Conservation (phyloP, 2,329 filamentous ascomycete species). For the Botryosphaeria agaves region DNA sequence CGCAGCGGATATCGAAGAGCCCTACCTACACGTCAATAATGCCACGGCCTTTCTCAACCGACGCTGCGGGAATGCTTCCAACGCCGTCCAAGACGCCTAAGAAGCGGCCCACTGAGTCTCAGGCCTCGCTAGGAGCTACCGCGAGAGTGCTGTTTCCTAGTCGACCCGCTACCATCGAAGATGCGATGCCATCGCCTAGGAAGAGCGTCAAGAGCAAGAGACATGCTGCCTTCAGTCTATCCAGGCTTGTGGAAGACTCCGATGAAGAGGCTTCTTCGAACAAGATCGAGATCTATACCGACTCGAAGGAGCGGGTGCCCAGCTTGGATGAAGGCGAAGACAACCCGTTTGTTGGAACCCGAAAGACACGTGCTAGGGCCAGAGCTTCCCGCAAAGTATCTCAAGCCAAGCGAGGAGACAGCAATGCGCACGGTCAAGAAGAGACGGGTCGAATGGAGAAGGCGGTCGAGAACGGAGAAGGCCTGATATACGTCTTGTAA, state of each 20-base stretch:
- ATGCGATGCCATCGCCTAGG: conserved; percentile 40
- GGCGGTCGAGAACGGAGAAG: conserved; percentile 47
- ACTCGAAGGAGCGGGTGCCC: conserved; percentile 60
- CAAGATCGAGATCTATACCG: conserved; percentile 55
- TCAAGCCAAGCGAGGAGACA: conserved; percentile 29
- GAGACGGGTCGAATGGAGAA: conserved; percentile 39
- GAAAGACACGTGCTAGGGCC: conserved; percentile 12
- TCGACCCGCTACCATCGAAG: conserved; percentile 42
- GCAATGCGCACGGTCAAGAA: conserved; percentile 22
- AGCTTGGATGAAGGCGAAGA: conserved; percentile 45
- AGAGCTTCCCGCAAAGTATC: too few species aligned
- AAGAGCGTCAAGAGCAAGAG: conserved; percentile 41
- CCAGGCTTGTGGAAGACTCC: conserved; percentile 13
- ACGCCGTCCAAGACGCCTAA: conserved; percentile 65
- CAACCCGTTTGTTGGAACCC: conserved; percentile 52
- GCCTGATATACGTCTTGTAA: conserved; percentile 63
- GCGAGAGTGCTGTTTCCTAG: conserved; percentile 40
- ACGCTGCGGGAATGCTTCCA: conserved; percentile 42
- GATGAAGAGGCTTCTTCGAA: conserved; percentile 25
- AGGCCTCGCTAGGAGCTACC: conserved; percentile 25
- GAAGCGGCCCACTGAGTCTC: conserved; percentile 32
- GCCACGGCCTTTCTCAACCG: too few species aligned
- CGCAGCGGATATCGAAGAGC: too few species aligned
- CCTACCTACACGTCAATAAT: too few species aligned
- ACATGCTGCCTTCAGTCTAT: conserved; percentile 22